Conservation (phyloP, 1,284 basidiomycete species). For the Exobasidium rhododendri region DNA sequence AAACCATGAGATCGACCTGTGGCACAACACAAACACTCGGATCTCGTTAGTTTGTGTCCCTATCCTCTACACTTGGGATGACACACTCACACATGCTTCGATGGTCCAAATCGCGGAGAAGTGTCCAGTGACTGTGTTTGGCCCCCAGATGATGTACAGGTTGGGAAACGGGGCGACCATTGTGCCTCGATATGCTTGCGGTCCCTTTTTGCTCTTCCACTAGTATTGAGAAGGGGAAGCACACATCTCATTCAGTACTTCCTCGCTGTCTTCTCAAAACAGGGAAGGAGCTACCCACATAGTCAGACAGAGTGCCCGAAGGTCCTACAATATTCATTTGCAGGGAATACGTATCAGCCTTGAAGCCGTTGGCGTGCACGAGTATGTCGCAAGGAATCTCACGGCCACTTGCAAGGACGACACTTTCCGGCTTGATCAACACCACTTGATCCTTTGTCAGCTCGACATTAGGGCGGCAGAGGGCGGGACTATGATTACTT, state of each 20-base stretch:
- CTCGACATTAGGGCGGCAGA: constrained; percentile 35
- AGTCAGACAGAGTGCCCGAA: constrained; percentile 21
- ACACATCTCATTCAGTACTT: too few species aligned
- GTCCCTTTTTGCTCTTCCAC: constrained; percentile 42
- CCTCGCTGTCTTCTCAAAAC: too few species aligned
- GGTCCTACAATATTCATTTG: constrained; percentile 38
- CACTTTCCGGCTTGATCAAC: constrained; percentile 40
- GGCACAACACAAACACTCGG: too few species aligned
- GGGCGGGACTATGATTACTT: too few species aligned
- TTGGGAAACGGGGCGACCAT: constrained; percentile 49
- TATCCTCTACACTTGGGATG: too few species aligned
- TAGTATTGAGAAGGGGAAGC: too few species aligned
- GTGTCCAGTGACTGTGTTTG: constrained; percentile 49
- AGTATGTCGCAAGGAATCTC: constrained; percentile 49
- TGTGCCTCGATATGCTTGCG: constrained; percentile 37
- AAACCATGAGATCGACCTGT: constrained; percentile 24
- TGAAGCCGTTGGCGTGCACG: constrained; percentile 49
- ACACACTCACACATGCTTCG: too few species aligned
- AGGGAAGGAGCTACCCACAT: too few species aligned
- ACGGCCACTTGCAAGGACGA: constrained; percentile 36
- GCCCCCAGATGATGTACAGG: constrained; percentile 39
- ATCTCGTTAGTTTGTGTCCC: too few species aligned
- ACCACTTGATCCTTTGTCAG: constrained; percentile 33
- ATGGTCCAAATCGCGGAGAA: constrained; percentile 17
- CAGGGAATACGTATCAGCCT: constrained; percentile 30